These are phyloP conservation scores for Saturnispora kantuleensis DNA, from an alignment of 805 yeast species.

Conservation along the genomic window DNA sequence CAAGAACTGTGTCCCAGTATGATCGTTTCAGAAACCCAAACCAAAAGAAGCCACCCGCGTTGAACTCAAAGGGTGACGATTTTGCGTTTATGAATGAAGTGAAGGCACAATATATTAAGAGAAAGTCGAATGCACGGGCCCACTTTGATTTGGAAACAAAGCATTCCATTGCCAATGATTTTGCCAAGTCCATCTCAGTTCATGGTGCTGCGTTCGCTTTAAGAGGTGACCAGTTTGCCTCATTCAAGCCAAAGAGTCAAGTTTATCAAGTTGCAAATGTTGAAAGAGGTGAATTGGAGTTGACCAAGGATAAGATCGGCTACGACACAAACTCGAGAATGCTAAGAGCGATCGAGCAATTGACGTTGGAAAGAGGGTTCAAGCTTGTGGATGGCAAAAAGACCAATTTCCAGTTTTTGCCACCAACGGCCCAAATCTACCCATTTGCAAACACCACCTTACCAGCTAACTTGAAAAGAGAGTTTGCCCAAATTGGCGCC, in stretches of 20 bases:
- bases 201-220: slow-evolving; percentile 3
- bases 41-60: neutral
- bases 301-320: slow-evolving; percentile 21
- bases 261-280: neutral
- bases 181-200: slow-evolving; percentile 7
- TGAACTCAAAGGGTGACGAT: slow-evolving; percentile 9
- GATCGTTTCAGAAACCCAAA: slow-evolving; percentile 11
- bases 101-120: slow-evolving; percentile 11
- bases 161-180: slow-evolving; percentile 1
- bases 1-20: slow-evolving; percentile 12
- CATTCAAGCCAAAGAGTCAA: neutral
- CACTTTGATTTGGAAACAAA: slow-evolving; percentile 1
- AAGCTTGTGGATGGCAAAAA: slow-evolving; percentile 12
- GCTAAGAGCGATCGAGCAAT: slow-evolving; percentile 21
- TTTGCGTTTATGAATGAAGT: slow-evolving; percentile 9
- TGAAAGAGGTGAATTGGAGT: slow-evolving; percentile 16
- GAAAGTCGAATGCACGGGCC: slow-evolving; percentile 4
- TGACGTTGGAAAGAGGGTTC: slow-evolving; percentile 18
- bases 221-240: slow-evolving; percentile 4
- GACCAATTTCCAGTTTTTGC: slow-evolving; percentile 12
- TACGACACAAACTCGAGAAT: slow-evolving; percentile 21
- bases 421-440: slow-evolving; percentile 14
- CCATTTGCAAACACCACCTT: slow-evolving; percentile 21
- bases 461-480: slow-evolving; percentile 15
- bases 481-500: slow-evolving; percentile 9